These are phyloP conservation scores for Mortierella antarctica DNA, from an alignment of 192 early-diverging fungal species.

Conservation along the genomic window DNA sequence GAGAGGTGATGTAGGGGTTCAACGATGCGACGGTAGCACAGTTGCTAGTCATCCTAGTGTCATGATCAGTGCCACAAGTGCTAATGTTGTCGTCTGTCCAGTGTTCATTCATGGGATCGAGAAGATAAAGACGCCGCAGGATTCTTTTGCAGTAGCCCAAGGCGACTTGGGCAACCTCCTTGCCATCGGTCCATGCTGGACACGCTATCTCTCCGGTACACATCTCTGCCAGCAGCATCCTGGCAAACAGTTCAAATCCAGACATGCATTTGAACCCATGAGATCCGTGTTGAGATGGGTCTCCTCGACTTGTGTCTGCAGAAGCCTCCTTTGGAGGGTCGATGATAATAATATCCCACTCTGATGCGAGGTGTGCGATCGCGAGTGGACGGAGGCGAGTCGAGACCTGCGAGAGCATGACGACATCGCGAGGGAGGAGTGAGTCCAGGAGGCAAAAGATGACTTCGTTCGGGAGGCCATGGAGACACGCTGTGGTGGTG, in stretches of 20 bases:
- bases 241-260: slow-evolving; percentile 24
- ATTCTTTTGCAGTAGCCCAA: slow-evolving; percentile 15
- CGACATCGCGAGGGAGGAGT: slow-evolving; percentile 4
- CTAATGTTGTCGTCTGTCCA: background rate
- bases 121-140: slow-evolving; percentile 34
- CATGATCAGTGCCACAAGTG: background rate
- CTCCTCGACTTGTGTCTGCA: too few species aligned
- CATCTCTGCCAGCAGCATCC: slow-evolving; percentile 23
- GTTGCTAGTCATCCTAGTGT: background rate
- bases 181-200: background rate
- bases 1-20: slow-evolving; percentile 22
- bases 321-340: too few species aligned
- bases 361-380: background rate
- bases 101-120: slow-evolving; percentile 7
- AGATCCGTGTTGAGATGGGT: too few species aligned
- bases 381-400: background rate
- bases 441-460: slow-evolving; percentile 20
- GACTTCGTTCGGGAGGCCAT: slow-evolving; percentile 27
- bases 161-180: background rate
- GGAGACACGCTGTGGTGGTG: background rate
- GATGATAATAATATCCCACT: too few species aligned
- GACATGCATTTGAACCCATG: slow-evolving; percentile 13
- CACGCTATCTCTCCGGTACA: slow-evolving; percentile 8
- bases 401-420: slow-evolving; percentile 13
- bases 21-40: background rate